Conservation (phyloP, 345 rosid species). For the Euphorbia tirucalli region DNA sequence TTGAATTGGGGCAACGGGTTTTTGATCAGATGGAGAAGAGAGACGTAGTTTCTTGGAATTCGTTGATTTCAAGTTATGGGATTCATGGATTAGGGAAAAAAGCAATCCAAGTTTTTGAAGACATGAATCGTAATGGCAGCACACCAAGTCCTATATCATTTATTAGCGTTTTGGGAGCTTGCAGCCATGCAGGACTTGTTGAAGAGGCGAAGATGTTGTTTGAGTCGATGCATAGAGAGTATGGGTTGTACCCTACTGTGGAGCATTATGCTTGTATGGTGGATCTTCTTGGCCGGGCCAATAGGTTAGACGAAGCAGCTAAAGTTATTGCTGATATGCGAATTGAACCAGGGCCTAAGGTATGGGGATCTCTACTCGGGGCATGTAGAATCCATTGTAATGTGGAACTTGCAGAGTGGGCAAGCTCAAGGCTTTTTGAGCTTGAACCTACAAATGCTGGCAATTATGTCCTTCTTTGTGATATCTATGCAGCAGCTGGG, state of each 20-base stretch:
- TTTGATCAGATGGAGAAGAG: constrained; percentile 25
- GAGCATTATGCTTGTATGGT: constrained; percentile 95
- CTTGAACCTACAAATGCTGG: constrained; percentile 35
- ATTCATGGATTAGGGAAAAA: constrained; percentile 31
- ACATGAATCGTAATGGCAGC: constrained; percentile 19
- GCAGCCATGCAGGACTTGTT: constrained; percentile 32
- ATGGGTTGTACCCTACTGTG: constrained; percentile 16
- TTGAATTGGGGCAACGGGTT: constrained; percentile 22
- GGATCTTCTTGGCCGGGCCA: constrained; percentile 34
- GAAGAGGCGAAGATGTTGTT: constrained; percentile 29
- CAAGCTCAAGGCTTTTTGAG: constrained; percentile 30
- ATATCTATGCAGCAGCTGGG: constrained; percentile 29
- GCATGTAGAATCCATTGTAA: constrained; percentile 29
- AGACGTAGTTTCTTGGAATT: constrained; percentile 31
- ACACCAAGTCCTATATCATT: constrained; percentile 24
- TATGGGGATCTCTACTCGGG: constrained; percentile 39
- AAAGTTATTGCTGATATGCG: constrained; percentile 26
- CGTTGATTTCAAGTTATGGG: constrained; percentile 32
- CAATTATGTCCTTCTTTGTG: constrained; percentile 34
- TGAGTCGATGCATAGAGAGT: constrained; percentile 21
- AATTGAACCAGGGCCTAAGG: constrained; percentile 31
- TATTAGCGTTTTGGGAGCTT: constrained; percentile 29
- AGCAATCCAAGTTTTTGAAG: constrained; percentile 28
- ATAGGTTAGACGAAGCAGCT: constrained; percentile 27
- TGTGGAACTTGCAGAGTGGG: constrained; percentile 30